Base-by-base conservation (phyloP, 306 rosid species). In the Cucurbita moschata region DNA sequence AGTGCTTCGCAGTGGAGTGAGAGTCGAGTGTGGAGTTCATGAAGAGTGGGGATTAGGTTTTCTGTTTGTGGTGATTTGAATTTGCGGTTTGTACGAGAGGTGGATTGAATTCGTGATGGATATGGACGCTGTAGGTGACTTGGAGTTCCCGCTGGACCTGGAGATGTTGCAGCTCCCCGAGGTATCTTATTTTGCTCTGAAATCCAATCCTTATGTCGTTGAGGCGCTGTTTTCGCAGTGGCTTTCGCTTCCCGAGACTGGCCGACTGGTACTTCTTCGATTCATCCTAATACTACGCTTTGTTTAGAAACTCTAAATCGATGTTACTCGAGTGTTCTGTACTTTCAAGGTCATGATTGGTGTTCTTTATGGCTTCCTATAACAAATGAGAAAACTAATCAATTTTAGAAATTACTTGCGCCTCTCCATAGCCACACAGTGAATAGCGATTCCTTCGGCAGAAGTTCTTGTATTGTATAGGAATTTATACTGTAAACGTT, bases 111-210 rank as follows among this genome's bases (percentile, higher is more conserved):
- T 7, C 50, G 50, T 16, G 78, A 88, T 86, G 85, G 88, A 76
- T 54, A 87, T 86, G 98, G 96, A 93, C 74, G 87, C 84, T 55
- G 82, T 54, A 76, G 76, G 62, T 78, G 96, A 90, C 81, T 81
- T 67, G 85, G 87, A 86, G 87, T 81, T 90, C 63, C 81, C 88
- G 75, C 81, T 93, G 76, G 96, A 90, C 72, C 85, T 90, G 61
- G 98, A 94, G 50, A 67, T 90, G 74, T 73, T 94, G 94, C 96
- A 90, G 87, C 92, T 93, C 14, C 81, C 76, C 5, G 98, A 93
- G 83, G 86, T 93, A n/a, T 87, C 98, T 19, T 79, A 90, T 63
- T 53, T 86, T 58, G 86, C 87, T 11, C 85, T 94, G 81, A 94
- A 94, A 83, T 80, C 97, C 47, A 90, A 90, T 80, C 76, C 80